phyloP scores from a whole-genome alignment of 108 stramenopile genomes.

The Nitzschia sp. region DNA sequence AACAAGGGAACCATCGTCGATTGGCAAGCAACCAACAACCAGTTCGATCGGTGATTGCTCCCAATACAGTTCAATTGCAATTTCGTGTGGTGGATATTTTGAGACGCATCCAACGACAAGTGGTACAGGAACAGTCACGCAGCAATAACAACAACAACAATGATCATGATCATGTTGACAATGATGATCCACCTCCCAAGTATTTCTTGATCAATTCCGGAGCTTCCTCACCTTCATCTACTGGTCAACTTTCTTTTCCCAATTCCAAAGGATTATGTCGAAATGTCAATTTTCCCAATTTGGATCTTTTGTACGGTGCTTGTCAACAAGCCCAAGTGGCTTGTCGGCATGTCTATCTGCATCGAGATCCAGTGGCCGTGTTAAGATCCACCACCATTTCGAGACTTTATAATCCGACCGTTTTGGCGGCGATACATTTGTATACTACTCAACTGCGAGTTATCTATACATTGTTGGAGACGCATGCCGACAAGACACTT shows the following conservation, averaged over 20 bases:
- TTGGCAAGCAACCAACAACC: neutral
- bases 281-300: conserved; percentile 18
- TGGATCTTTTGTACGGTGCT: conserved; percentile 28
- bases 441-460: conserved; percentile 4
- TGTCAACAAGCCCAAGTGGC: conserved; percentile 24
- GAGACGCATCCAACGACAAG: too few species aligned
- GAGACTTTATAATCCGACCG: neutral
- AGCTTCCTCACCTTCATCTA: neutral
- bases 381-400: conserved; percentile 19
- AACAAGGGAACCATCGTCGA: neutral
- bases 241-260: conserved; percentile 24
- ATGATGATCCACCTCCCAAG: neutral
- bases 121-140: neutral
- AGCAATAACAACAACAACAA: neutral
- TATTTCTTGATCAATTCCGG: conserved; percentile 3
- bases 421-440: conserved; percentile 15
- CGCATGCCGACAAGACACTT: neutral
- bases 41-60: neutral
- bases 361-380: conserved; percentile 22
- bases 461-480: neutral
- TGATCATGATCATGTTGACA: neutral
- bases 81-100: too few species aligned
- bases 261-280: conserved; percentile 21
- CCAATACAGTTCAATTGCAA: too few species aligned
- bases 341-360: conserved; percentile 29